These are phyloP conservation scores for Furcasterigmium furcatum DNA, from an alignment of 2,329 filamentous ascomycete species.

Conservation along the genomic window DNA sequence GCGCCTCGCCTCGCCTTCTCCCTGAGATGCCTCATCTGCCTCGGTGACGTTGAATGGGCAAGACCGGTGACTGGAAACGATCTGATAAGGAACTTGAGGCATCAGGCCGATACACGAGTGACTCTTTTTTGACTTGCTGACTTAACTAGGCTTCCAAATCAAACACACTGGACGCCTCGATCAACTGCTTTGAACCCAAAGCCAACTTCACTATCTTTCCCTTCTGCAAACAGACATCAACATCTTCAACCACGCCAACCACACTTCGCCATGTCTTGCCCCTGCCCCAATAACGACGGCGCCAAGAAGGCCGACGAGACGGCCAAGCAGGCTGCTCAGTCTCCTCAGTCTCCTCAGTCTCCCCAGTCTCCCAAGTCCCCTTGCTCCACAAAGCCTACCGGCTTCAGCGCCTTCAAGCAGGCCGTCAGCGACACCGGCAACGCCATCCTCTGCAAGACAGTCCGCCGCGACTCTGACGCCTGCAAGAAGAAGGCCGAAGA, in stretches of 20 bases:
- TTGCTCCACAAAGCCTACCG: background rate
- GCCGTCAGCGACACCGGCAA: background rate
- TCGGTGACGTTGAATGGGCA: too few relatives aligned
- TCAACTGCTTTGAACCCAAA: too few relatives aligned
- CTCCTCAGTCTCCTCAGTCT: background rate
- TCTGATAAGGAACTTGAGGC: too few relatives aligned
- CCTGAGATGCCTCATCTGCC: too few relatives aligned
- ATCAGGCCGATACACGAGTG: too few relatives aligned
- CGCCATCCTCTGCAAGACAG: background rate
- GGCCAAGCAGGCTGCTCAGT: background rate
- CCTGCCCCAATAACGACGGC: background rate
- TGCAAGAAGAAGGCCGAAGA: background rate
- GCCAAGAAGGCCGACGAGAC: background rate
- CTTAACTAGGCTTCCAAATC: too few relatives aligned
- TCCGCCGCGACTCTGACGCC: background rate
- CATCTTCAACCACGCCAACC: background rate
- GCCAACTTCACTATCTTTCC: too few relatives aligned
- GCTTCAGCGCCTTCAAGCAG: background rate
- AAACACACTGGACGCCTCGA: too few relatives aligned
- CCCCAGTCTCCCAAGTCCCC: background rate
- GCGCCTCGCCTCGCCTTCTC: too few relatives aligned
- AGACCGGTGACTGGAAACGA: too few relatives aligned
- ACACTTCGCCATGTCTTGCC: background rate
- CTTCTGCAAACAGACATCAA: background rate
- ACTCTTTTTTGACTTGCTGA: too few relatives aligned